phyloP scores from a whole-genome alignment of 108 stramenopile species.

The Cyclotella cryptica region DNA sequence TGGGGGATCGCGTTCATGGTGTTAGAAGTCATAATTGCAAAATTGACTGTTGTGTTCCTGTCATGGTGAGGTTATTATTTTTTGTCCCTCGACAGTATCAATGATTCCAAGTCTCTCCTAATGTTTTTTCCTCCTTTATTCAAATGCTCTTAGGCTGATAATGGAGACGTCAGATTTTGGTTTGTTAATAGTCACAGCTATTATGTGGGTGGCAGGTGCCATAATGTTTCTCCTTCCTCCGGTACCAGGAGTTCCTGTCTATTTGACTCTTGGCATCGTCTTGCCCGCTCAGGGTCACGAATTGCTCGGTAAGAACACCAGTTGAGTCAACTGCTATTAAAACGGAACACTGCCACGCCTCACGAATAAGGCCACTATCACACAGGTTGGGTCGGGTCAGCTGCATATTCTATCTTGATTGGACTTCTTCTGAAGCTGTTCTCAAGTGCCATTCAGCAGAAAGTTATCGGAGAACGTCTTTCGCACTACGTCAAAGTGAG shows the following conservation, averaged over 20 bases:
- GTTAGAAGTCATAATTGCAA: constrained; percentile 53
- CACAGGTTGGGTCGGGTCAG: constrained; percentile 45
- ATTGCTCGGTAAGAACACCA: constrained; percentile 19
- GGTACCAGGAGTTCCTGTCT: constrained; percentile 71
- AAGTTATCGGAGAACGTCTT: constrained; percentile 62
- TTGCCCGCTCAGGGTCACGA: constrained; percentile 49
- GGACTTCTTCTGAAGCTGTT: constrained; percentile 58
- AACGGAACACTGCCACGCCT: not conserved
- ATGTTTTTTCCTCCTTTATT: not conserved
- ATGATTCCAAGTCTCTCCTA: not conserved
- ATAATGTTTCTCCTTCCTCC: constrained; percentile 67
- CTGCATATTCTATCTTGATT: constrained; percentile 47
- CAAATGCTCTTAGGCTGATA: constrained; percentile 35
- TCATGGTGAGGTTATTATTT: constrained; percentile 31
- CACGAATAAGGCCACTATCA: not conserved
- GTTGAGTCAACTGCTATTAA: not conserved
- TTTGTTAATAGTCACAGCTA: constrained; percentile 44
- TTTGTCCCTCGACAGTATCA: not conserved
- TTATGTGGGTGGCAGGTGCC: constrained; percentile 52
- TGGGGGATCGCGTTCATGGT: constrained; percentile 60
- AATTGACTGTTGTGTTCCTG: constrained; percentile 63
- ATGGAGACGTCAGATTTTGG: constrained; percentile 33
- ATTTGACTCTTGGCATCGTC: constrained; percentile 63
- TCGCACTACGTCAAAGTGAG: constrained; percentile 51
- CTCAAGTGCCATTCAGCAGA: constrained; percentile 65